Evolutionary conservation across 2,329 filamentous ascomycete genomes (phyloP).

Genomic region (Penicillium vulpinum): DNA sequence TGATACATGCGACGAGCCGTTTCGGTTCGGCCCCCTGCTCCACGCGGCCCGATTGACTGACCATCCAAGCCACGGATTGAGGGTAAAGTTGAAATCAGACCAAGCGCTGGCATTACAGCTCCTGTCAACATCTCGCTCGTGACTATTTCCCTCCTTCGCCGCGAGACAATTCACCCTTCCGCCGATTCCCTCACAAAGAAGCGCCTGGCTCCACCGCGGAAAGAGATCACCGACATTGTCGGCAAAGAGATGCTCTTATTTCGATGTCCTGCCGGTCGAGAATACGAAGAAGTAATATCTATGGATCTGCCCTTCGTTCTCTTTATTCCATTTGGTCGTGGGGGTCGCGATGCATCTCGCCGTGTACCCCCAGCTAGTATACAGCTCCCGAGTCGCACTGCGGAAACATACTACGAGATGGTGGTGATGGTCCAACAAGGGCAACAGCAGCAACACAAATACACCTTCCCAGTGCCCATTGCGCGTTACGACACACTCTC

Average conservation of each 20-base stretch:
- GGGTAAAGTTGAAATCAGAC: constrained; percentile 95
- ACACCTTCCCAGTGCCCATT: constrained; percentile 85
- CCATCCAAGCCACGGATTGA: constrained; percentile 80
- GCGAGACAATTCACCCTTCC: constrained; percentile 94
- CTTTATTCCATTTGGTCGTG: constrained; percentile 92
- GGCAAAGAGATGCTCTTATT: constrained; percentile 94
- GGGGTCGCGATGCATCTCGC: constrained; percentile 84
- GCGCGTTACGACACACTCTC: constrained; percentile 94
- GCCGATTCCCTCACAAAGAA: constrained; percentile 93
- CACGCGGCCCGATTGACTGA: constrained; percentile 11
- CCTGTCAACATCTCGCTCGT: constrained; percentile 90
- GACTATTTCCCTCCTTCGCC: constrained; percentile 86
- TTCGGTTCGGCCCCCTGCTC: background rate
- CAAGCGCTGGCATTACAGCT: constrained; percentile 78
- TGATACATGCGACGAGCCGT: constrained; percentile 2
- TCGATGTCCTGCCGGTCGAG: constrained; percentile 77
- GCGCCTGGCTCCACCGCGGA: constrained; percentile 82
- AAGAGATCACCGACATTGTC: constrained; percentile 88
- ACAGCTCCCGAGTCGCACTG: constrained; percentile 86
- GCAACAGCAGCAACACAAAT: constrained; percentile 81
- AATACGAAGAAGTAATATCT: constrained; percentile 82
- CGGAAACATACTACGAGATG: constrained; percentile 95
- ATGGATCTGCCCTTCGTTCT: constrained; percentile 98
- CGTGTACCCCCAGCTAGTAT: constrained; percentile 90
- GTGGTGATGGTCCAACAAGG: constrained; percentile 95